Conservation (phyloP, 2,329 filamentous ascomycete species). For the Aspergillus hiratsukae region DNA sequence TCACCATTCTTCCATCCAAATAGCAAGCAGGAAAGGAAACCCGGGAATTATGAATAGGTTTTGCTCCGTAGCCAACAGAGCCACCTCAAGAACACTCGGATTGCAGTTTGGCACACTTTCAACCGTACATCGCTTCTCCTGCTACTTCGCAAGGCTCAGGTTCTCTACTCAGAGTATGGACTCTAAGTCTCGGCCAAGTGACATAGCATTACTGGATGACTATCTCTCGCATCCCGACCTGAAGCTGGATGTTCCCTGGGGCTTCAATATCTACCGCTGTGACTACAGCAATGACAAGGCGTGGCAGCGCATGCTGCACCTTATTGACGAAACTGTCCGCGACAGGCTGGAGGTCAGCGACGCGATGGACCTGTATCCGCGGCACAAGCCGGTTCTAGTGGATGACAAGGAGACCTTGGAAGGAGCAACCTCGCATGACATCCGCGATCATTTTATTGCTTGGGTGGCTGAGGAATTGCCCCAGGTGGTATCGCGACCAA, state of each 20-base stretch:
- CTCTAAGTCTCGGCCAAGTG: neutral
- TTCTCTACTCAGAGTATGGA: neutral
- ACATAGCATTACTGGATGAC: neutral
- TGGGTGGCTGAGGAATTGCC: neutral
- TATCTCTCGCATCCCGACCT: neutral
- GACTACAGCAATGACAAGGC: slow-evolving; percentile 10
- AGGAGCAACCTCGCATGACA: neutral
- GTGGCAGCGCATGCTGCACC: slow-evolving; percentile 12
- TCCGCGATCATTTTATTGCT: neutral
- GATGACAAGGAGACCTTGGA: neutral
- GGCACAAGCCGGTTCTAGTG: neutral
- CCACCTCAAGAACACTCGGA: neutral
- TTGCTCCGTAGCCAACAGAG: neutral
- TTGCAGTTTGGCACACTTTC: too few relatives aligned
- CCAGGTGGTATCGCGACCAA: neutral
- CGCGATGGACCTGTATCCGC: neutral
- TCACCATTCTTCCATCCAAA: neutral
- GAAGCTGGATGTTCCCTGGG: slow-evolving; percentile 7
- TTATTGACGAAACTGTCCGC: slow-evolving; percentile 4
- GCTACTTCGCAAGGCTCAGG: neutral
- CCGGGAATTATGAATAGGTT: neutral
- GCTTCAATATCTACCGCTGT: slow-evolving; percentile 15
- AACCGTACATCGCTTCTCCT: neutral
- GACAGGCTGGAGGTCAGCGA: neutral
- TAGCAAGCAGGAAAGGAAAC: neutral